Percentiles rank a stretch among this genome's conserved stretches.
phyloP scores from a whole-genome alignment of 768 basidiomycete species.

The Russula emetica region DNA sequence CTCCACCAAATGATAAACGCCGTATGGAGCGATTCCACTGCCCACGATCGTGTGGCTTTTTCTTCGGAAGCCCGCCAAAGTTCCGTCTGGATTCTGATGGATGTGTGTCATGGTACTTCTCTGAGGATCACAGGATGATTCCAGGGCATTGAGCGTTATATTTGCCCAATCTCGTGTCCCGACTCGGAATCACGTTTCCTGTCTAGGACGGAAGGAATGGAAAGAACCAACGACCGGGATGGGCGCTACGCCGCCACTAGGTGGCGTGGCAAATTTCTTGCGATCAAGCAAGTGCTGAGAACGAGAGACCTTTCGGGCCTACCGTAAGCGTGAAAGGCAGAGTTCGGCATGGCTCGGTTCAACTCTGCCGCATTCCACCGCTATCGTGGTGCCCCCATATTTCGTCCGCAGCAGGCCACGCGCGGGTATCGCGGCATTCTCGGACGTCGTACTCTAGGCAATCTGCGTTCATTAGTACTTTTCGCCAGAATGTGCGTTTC shows the following conservation, averaged over 20 bases:
- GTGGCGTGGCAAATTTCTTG: slow-evolving; percentile 3
- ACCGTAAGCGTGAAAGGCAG: no score
- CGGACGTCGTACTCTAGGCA: neutral
- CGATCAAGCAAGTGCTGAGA: neutral
- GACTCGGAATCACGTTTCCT: neutral
- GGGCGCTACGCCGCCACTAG: neutral
- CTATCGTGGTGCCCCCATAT: neutral
- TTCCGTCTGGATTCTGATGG: slow-evolving; percentile 18
- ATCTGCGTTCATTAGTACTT: neutral
- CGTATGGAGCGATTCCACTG: neutral
- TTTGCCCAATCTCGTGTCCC: neutral
- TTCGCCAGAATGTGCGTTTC: neutral
- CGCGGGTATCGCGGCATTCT: neutral
- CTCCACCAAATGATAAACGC: slow-evolving; percentile 2
- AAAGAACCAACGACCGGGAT: neutral
- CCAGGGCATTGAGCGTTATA: neutral
- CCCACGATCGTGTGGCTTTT: neutral
- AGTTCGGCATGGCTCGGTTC: neutral
- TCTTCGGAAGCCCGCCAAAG: neutral
- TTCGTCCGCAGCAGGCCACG: neutral
- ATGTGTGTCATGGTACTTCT: neutral
- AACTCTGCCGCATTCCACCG: neutral
- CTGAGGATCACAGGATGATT: neutral
- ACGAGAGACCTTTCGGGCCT: neutral
- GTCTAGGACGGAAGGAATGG: neutral